These are phyloP conservation scores for Kockiozyma suomiensis DNA, from an alignment of 805 yeast species.

Conservation along the genomic window DNA sequence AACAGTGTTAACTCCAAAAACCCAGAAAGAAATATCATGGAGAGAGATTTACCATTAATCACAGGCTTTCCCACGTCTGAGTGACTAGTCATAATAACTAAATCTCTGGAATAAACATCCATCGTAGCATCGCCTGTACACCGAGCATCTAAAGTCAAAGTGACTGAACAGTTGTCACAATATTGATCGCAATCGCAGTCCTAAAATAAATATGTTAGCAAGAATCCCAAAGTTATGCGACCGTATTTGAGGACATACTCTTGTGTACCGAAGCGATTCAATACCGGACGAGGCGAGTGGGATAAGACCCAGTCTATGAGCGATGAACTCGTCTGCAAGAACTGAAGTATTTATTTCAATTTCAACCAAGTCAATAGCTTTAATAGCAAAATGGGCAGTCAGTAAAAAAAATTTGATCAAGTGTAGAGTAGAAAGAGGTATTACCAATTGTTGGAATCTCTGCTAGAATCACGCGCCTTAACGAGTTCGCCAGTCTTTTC, in stretches of 20 bases:
- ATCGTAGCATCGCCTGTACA: slow-evolving; percentile 87
- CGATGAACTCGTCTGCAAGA: slow-evolving; percentile 92
- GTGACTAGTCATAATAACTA: slow-evolving; percentile 51
- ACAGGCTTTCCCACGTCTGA: slow-evolving; percentile 72
- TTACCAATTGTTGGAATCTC: slow-evolving; percentile 87
- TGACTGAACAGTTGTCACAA: slow-evolving; percentile 93
- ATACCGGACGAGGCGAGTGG: slow-evolving; percentile 86
- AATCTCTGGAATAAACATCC: slow-evolving; percentile 86
- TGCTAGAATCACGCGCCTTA: slow-evolving; percentile 88
- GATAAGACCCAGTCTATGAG: slow-evolving; percentile 90
- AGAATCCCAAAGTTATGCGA: neutral
- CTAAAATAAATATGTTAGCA: slow-evolving; percentile 8
- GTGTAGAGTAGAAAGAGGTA: neutral
- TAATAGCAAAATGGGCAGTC: neutral
- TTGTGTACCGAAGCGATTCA: slow-evolving; percentile 51
- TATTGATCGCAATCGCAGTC: slow-evolving; percentile 98
- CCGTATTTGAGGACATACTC: slow-evolving; percentile 16
- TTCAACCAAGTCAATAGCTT: slow-evolving; percentile 92
- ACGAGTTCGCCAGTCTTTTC: slow-evolving; percentile 74
- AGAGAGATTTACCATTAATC: slow-evolving; percentile 48
- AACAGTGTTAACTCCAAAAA: neutral
- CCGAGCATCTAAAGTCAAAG: slow-evolving; percentile 78
- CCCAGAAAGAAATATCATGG: no score
- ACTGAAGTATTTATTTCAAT: slow-evolving; percentile 91
- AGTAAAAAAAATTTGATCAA: no score